These are phyloP conservation scores for Sequoiadendron giganteum DNA, from an alignment of 75 land plant species.

Conservation along the genomic window DNA sequence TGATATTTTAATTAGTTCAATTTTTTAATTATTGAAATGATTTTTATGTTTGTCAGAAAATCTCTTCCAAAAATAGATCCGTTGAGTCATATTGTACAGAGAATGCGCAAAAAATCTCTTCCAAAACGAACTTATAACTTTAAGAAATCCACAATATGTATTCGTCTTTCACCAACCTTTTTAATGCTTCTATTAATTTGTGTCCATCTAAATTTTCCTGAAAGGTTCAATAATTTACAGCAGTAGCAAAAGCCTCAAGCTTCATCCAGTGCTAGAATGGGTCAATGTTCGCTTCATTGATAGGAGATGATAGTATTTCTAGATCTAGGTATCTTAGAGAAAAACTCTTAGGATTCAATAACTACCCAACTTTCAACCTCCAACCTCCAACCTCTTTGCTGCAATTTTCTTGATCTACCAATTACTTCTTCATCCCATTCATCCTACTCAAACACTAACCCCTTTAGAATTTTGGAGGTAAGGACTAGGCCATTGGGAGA, in stretches of 20 bases:
- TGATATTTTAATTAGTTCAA: too few species aligned
- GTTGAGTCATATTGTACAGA: too few species aligned
- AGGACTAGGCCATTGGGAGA: neutral
- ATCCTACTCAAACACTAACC: neutral
- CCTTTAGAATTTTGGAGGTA: neutral
- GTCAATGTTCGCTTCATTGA: slow-evolving; percentile 21
- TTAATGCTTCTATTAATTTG: neutral
- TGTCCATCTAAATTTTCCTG: slow-evolving; percentile 77
- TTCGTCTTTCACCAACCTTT: too few species aligned
- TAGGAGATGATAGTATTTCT: neutral
- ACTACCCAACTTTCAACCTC: neutral
- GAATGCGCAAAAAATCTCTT: too few species aligned
- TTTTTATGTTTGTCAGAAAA: too few species aligned
- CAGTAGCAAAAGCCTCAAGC: neutral
- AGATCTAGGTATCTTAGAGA: neutral
- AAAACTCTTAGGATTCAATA: neutral
- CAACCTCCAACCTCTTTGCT: neutral
- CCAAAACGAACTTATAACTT: too few species aligned
- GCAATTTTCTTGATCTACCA: neutral
- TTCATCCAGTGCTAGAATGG: slow-evolving; percentile 26
- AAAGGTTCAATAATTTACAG: slow-evolving; percentile 27
- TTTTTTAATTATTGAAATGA: too few species aligned
- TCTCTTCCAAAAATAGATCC: too few species aligned
- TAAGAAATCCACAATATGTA: too few species aligned
- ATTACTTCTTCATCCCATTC: neutral